A percentile compares a stretch with the other conserved stretches of the same genome.
Conservation (phyloP, 495 filamentous ascomycete species). For the Aspergillus haitiensis region DNA sequence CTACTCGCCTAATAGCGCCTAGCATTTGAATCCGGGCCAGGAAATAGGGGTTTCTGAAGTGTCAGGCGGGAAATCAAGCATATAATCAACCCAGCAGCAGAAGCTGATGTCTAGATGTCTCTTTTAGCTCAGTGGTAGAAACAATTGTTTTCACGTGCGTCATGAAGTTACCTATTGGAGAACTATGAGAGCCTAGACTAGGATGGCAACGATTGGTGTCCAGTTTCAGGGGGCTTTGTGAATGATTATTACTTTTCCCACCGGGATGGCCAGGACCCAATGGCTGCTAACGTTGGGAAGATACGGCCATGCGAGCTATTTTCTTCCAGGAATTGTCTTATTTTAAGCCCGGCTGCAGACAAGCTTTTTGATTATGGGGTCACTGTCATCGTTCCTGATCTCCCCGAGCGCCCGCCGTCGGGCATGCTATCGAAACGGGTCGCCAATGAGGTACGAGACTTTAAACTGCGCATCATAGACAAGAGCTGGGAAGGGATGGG, state of each 20-base stretch:
- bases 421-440: conserved; percentile 11
- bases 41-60: too few relatives aligned
- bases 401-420: conserved; percentile 15
- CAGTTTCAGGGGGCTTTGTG: conserved; percentile 13
- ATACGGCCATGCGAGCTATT: conserved; percentile 17
- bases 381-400: conserved; percentile 25
- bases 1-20: background rate
- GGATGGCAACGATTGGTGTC: conserved; percentile 20
- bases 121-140: too few relatives aligned
- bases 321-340: conserved; percentile 17
- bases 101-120: too few relatives aligned
- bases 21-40: background rate
- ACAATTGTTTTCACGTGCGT: too few relatives aligned
- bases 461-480: conserved; percentile 23
- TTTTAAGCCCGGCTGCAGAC: conserved; percentile 13
- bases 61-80: too few relatives aligned
- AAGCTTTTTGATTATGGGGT: conserved; percentile 18
- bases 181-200: conserved; percentile 15
- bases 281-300: conserved; percentile 23
- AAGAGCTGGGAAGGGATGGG: conserved; percentile 3
- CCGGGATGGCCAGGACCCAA: conserved; percentile 15
- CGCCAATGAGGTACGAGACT: conserved; percentile 13
- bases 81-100: too few relatives aligned
- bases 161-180: conserved; percentile 3
- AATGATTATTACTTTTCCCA: background rate